Evolutionary conservation across 2,329 filamentous ascomycete species (phyloP).

Genomic region (Pyricularia pennisetigena): DNA sequence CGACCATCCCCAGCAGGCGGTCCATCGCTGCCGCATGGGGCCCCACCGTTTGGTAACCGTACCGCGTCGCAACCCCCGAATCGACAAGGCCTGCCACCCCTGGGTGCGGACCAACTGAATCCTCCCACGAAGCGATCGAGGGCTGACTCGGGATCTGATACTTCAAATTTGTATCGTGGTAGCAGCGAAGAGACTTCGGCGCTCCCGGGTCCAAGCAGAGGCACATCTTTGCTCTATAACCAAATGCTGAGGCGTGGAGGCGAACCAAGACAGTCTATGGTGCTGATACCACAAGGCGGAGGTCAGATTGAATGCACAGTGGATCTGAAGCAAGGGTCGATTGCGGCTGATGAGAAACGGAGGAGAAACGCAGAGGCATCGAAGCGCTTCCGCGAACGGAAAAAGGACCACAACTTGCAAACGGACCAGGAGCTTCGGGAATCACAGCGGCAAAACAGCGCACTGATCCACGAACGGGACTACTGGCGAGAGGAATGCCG

Average conservation of each 20-base stretch:
- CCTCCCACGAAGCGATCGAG: neutral
- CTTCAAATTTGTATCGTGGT: neutral
- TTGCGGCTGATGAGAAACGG: constrained; percentile 75
- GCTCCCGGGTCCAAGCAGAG: neutral
- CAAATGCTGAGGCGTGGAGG: neutral
- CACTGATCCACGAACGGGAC: constrained; percentile 57
- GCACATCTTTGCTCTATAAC: neutral
- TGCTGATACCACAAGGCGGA: neutral
- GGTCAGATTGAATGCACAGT: constrained; percentile 26
- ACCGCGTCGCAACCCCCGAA: neutral
- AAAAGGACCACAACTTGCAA: constrained; percentile 48
- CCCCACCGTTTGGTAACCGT: neutral
- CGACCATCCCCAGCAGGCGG: neutral
- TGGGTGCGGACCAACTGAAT: neutral
- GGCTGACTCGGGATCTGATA: neutral
- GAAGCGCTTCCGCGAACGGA: constrained; percentile 68
- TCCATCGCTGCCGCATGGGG: neutral
- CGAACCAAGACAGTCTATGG: neutral
- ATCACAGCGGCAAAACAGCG: constrained; percentile 57
- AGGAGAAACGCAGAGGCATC: constrained; percentile 80
- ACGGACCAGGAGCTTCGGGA: constrained; percentile 61
- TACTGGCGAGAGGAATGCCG: constrained; percentile 67
- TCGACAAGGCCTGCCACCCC: neutral
- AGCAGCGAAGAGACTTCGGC: neutral
- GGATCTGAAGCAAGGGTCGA: constrained; percentile 73